These are phyloP conservation scores for Argentina anserina DNA, from an alignment of 306 rosid species.

Conservation along the genomic window DNA sequence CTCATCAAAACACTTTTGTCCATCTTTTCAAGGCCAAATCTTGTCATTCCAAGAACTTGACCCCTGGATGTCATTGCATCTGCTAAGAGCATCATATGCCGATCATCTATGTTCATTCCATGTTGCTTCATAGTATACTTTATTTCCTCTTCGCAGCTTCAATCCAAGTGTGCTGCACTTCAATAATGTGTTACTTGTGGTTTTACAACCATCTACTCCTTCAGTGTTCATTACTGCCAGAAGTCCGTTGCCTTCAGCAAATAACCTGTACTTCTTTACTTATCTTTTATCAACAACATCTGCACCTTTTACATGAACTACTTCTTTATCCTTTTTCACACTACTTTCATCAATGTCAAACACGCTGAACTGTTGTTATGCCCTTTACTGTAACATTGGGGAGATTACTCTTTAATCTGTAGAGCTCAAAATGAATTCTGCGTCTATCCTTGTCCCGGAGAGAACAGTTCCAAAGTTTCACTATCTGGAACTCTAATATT, in stretches of 20 bases:
- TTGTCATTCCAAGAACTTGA: constrained; percentile 81
- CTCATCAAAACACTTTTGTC: constrained; percentile 80
- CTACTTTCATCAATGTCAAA: constrained; percentile 48
- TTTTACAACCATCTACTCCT: constrained; percentile 72
- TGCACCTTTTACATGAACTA: constrained; percentile 28
- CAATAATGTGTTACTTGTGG: constrained; percentile 71
- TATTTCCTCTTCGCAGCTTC: constrained; percentile 93
- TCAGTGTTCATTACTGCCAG: constrained; percentile 68
- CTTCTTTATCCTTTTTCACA: constrained; percentile 30
- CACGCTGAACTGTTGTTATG: constrained; percentile 66
- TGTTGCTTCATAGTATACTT: constrained; percentile 66
- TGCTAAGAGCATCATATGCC: constrained; percentile 95
- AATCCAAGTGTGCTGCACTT: constrained; percentile 73
- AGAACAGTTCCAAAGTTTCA: constrained; percentile 55
- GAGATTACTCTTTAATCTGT: constrained; percentile 59
- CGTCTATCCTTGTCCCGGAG: constrained; percentile 55
- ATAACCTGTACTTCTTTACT: constrained; percentile 45
- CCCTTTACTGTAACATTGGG: constrained; percentile 80
- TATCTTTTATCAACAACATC: not conserved
- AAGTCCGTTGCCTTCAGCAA: constrained; percentile 87
- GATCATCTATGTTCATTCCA: constrained; percentile 80
- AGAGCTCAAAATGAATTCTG: constrained; percentile 65
- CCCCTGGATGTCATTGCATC: constrained; percentile 94
- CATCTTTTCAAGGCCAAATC: constrained; percentile 89
- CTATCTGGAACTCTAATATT: constrained; percentile 60